Evolutionary conservation across 2,329 filamentous ascomycete species (phyloP), one percentile per base, ranked within the genome.

Genomic region (Calonectria montana): DNA sequence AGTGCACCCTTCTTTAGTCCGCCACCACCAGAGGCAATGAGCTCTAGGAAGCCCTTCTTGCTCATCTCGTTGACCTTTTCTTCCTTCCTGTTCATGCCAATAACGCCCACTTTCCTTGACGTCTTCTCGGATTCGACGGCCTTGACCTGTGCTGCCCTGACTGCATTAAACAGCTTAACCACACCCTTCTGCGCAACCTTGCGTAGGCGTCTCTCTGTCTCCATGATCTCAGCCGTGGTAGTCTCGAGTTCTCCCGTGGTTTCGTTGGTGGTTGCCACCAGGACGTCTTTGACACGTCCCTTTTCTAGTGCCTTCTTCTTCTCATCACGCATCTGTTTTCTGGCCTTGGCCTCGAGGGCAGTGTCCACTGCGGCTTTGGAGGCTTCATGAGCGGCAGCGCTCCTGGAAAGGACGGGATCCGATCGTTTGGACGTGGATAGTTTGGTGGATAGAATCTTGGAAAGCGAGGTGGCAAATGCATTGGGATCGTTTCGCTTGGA

Each of bases 41-140:
- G 85, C 73, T 98, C 96, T 82, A 99, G 84, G 85, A 98, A 99
- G 0, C 96, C 96, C 86, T 98, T 94, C 86, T 97, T 97, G 83
- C 94, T 97, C 92, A 99, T 97, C 87, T 98, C 96, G 76, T 94
- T 97, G 65, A 97, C 88, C 86, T 93, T 95, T 84, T 97, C 95
- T 84, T 97, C 93, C 75, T 95, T 91, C 83, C 94, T 91, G 73
- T 89, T 90, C 80, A 95, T 91, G 2, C 96, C 96, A 37, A 98
- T 89, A 0, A 97, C 87, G 4, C 95, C 94, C 72, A 92, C 90
- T 76, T 91, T 91, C 83, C 90, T 90, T 61, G 91, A 89, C 75
- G 91, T 90, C 82, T 88, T 91, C 81, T 94, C 92, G 6, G 95
- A 93, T 83, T 96, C 92, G 71, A 93, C 90, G 2, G 93, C 96